Evolutionary conservation across 306 rosid genomes (phyloP), one percentile per base, ranked within the genome.

Genomic region (Crotalaria pallida): DNA sequence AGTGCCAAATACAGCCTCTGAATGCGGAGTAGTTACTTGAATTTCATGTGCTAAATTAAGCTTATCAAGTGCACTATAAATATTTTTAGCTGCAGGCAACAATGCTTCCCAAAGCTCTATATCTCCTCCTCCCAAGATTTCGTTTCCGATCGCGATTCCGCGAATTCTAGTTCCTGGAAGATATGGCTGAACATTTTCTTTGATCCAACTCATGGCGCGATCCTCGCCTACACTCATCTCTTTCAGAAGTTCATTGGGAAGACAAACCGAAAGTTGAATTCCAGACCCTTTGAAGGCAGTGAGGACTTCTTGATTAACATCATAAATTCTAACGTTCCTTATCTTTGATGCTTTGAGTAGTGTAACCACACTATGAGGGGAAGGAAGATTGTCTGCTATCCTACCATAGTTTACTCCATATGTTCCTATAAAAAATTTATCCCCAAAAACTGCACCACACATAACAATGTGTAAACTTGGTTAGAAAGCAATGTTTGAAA

Each of bases 341-440:
- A 94, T 85, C 84, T 87, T 94, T 1, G 94, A 86, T 3, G 98
- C 98, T 79, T 88, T 94, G 29, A 94, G 84, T 7, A 94, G 84
- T 2, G 98, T 94, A 10, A 85, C 98, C 19, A 94, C 98, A 52
- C 92, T 81, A 0, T 83, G 58, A 0, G 98, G 98, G 10, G 96
- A 58, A 2, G 92, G 98, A 19, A 90, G 52, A 58, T 94, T 94
- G 73, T 94, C 90, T 13, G 96, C 89, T 69, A 87, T 65, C 48
- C 92, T 84, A 15, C 98, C 97, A 53, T 94, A 90, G 87, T 94
- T 87, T 18, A 90, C 84, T 74, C 98, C 98, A 67, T 94, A 90
- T 31, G 98, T 90, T 75, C 98, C 92, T 1, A 67, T 77, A 70
- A 88, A 82, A 57, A 81, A 73, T 8, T 69, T 79, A 11, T 75